A percentile compares a stretch with the other conserved stretches of the same genome.
Evolutionary conservation across 768 basidiomycete genomes (phyloP).

Genomic region (Fomitopsis pulvina): DNA sequence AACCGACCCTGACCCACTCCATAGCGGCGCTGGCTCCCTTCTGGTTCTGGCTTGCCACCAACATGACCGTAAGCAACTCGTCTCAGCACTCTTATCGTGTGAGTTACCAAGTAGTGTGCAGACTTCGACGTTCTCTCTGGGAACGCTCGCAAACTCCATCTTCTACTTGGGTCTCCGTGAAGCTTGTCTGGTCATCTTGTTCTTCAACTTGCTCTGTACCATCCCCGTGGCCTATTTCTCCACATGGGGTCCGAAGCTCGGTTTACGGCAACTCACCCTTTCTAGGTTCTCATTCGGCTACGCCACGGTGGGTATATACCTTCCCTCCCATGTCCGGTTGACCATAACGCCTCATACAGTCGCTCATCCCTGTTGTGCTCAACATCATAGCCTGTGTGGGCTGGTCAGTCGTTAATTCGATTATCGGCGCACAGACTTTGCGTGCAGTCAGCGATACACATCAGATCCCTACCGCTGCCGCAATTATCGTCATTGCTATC

Average conservation of each 20-base stretch:
- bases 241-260: slow-evolving; percentile 30
- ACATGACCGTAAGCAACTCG: slow-evolving; percentile 14
- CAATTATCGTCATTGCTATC: slow-evolving; percentile 38
- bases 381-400: slow-evolving; percentile 38
- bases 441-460: slow-evolving; percentile 21
- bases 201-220: slow-evolving; percentile 32
- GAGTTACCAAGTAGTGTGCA: not conserved
- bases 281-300: slow-evolving; percentile 36
- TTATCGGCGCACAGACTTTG: slow-evolving; percentile 26
- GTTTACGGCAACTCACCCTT: slow-evolving; percentile 38
- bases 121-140: slow-evolving; percentile 31
- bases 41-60: slow-evolving; percentile 28
- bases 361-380: slow-evolving; percentile 25
- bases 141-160: slow-evolving; percentile 29
- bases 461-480: slow-evolving; percentile 31
- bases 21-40: slow-evolving; percentile 2
- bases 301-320: slow-evolving; percentile 6
- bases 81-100: not conserved
- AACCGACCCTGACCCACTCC: not conserved
- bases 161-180: slow-evolving; percentile 32
- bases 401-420: slow-evolving; percentile 33
- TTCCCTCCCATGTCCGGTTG: not conserved
- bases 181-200: slow-evolving; percentile 31
- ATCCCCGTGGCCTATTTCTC: slow-evolving; percentile 30
- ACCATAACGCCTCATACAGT: not conserved